Evolutionary conservation across 176 grass and related monocot genomes (phyloP).

Genomic region (Paspalum notatum): DNA sequence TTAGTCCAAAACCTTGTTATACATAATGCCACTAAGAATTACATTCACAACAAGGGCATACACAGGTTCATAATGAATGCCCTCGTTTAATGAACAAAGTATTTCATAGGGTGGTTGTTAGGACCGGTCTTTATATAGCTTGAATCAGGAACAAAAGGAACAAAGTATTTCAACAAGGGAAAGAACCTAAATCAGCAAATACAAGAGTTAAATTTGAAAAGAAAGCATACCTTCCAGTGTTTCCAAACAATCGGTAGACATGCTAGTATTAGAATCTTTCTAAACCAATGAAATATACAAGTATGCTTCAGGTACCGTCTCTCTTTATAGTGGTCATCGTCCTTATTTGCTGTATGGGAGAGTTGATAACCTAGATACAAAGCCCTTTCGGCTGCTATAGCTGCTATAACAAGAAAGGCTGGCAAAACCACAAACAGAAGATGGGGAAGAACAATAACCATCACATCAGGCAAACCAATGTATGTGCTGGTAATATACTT

Average conservation of each 20-base stretch:
- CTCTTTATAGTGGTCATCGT: constrained; percentile 31
- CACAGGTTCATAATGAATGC: constrained; percentile 8
- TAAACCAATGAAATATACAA: constrained; percentile 28
- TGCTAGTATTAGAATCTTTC: constrained; percentile 50
- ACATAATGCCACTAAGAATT: background rate
- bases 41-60: background rate
- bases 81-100: no score
- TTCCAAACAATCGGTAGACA: constrained; percentile 49
- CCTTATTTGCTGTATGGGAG: constrained; percentile 39
- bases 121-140: no score
- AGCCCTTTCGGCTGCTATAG: constrained; percentile 48
- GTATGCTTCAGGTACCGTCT: background rate
- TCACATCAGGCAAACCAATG: constrained; percentile 53
- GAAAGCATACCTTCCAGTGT: constrained; percentile 50
- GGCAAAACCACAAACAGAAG: constrained; percentile 56
- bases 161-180: background rate
- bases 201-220: constrained; percentile 12
- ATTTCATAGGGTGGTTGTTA: no score
- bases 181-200: background rate
- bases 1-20: no score
- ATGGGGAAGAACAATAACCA: constrained; percentile 65
- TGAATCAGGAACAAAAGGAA: background rate
- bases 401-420: constrained; percentile 54
- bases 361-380: constrained; percentile 10
- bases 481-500: constrained; percentile 27